Evolutionary conservation across 2,329 filamentous ascomycete species (phyloP).

Genomic region (Hirsutella rhossiliensis): DNA sequence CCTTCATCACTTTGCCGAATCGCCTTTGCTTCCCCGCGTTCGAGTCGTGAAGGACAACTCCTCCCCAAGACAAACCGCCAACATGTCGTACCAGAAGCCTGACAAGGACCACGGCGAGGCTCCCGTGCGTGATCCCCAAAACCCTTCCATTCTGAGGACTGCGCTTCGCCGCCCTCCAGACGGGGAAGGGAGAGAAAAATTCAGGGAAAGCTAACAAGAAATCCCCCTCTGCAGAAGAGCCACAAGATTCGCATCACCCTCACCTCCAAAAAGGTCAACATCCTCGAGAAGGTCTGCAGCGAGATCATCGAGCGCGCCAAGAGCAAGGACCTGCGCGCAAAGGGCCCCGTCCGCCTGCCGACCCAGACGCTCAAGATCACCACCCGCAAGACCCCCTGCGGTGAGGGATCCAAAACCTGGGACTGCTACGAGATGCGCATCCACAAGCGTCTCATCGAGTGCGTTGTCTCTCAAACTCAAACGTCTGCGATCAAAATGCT

Average conservation of each 20-base stretch:
- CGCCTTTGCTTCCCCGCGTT: constrained; percentile 39
- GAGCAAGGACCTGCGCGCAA: constrained; percentile 95
- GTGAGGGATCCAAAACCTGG: constrained; percentile 99
- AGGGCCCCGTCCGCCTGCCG: constrained; percentile 94
- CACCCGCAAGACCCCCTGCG: constrained; percentile 97
- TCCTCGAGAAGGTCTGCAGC: constrained; percentile 95
- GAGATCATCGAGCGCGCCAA: constrained; percentile 98
- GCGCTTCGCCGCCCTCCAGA: neutral
- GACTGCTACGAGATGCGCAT: constrained; percentile 98
- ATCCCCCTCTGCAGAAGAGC: constrained; percentile 52
- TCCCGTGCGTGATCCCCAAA: constrained; percentile 45
- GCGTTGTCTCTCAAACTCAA: constrained; percentile 23
- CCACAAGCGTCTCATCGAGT: constrained; percentile 97
- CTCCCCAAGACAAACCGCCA: constrained; percentile 22
- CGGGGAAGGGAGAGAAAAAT: neutral
- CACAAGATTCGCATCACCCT: constrained; percentile 99
- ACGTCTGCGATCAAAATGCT: constrained; percentile 2
- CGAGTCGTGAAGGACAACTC: constrained; percentile 62
- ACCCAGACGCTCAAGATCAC: constrained; percentile 96
- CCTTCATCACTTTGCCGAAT: constrained; percentile 76
- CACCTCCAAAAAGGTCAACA: constrained; percentile 84
- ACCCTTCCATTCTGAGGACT: neutral
- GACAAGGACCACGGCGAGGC: constrained; percentile 90
- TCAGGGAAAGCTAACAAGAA: neutral
- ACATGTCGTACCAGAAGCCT: constrained; percentile 89